Evolutionary conservation across 2,329 filamentous ascomycete species (phyloP).

Genomic region (Cytospora paraplurivora): DNA sequence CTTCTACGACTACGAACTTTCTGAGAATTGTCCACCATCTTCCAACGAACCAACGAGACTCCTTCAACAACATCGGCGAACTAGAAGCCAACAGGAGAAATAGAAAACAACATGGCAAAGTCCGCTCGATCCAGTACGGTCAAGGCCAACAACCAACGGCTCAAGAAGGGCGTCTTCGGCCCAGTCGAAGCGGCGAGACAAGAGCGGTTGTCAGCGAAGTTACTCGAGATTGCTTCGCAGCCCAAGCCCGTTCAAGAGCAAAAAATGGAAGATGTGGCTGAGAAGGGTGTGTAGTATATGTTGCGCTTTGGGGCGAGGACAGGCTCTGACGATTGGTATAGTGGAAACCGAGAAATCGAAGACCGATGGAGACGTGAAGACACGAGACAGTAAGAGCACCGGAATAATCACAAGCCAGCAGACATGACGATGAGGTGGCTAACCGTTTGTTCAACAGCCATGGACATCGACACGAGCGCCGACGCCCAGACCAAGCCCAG

Average conservation of each 20-base stretch:
- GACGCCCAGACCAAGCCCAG: slow-evolving; percentile 42
- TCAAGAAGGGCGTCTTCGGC: slow-evolving; percentile 81
- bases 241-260: slow-evolving; percentile 62
- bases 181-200: slow-evolving; percentile 78
- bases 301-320: neutral
- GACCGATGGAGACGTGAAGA: slow-evolving; percentile 34
- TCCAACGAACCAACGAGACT: neutral
- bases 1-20: neutral
- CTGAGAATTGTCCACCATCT: neutral
- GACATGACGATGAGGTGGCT: neutral
- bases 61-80: neutral
- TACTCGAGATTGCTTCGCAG: slow-evolving; percentile 77
- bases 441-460: slow-evolving; percentile 41
- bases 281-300: slow-evolving; percentile 43
- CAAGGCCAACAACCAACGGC: slow-evolving; percentile 80
- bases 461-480: slow-evolving; percentile 57
- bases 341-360: slow-evolving; percentile 35
- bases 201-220: slow-evolving; percentile 81
- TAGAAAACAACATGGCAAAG: slow-evolving; percentile 71
- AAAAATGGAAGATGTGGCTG: slow-evolving; percentile 48
- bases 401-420: neutral
- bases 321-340: neutral
- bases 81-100: neutral
- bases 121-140: slow-evolving; percentile 75
- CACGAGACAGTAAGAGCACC: slow-evolving; percentile 37